phyloP scores from a whole-genome alignment of 495 filamentous ascomycete genomes.

The Hyaloscypha hepaticicola region DNA sequence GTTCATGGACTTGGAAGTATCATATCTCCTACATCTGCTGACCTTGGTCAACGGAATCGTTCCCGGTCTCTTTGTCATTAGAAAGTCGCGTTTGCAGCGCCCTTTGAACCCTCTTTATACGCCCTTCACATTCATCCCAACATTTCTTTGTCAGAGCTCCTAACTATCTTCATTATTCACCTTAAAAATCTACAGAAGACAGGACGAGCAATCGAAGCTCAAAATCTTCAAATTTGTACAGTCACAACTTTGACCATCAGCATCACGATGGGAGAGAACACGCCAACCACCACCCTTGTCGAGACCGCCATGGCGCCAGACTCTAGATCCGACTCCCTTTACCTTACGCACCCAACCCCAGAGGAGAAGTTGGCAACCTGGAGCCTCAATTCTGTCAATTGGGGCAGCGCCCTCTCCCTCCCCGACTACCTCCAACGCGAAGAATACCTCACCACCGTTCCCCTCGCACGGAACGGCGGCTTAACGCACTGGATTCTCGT shows the following conservation, averaged over 20 bases:
- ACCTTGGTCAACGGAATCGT: constrained; percentile 10
- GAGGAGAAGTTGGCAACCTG: constrained; percentile 63
- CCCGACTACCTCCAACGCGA: constrained; percentile 79
- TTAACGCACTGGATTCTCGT: constrained; percentile 85
- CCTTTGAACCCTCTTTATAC: neutral
- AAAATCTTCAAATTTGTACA: neutral
- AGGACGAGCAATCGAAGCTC: neutral
- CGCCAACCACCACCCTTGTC: neutral
- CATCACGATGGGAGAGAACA: constrained; percentile 10
- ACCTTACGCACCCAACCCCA: constrained; percentile 65
- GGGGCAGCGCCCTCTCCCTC: constrained; percentile 66
- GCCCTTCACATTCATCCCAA: neutral
- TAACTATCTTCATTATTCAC: neutral
- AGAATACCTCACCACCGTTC: constrained; percentile 62
- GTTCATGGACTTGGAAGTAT: constrained; percentile 20
- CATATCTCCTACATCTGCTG: constrained; percentile 12
- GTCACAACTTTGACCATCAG: neutral
- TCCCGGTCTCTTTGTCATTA: constrained; percentile 12
- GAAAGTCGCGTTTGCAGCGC: neutral
- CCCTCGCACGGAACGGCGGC: constrained; percentile 68
- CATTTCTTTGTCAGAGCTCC: neutral
- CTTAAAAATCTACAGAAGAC: neutral
- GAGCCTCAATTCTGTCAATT: constrained; percentile 65
- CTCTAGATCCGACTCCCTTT: constrained; percentile 57
- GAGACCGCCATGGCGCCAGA: constrained; percentile 45